Evolutionary conservation across 2,329 filamentous ascomycete genomes (phyloP).

Genomic region (Curvularia verruculosa): DNA sequence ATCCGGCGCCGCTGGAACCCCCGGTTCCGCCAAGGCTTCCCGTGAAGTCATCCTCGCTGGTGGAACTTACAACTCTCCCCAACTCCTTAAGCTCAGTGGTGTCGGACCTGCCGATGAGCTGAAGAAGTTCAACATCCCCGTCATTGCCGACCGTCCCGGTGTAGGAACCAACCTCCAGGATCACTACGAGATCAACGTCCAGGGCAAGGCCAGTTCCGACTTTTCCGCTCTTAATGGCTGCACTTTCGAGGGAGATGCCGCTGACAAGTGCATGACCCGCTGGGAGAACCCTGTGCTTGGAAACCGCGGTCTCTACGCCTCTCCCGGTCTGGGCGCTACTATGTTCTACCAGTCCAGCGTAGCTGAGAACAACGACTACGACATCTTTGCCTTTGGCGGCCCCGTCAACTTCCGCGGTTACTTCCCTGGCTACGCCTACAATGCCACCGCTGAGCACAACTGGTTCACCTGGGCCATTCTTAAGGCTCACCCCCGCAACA

Average conservation of each 20-base stretch:
- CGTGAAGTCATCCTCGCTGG: slow-evolving; percentile 43
- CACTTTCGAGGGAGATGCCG: slow-evolving; percentile 46
- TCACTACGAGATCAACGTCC: slow-evolving; percentile 60
- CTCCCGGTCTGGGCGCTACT: slow-evolving; percentile 60
- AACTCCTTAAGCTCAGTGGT: slow-evolving; percentile 69
- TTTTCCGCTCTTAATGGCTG: slow-evolving; percentile 49
- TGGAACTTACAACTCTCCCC: slow-evolving; percentile 68
- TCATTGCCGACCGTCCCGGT: slow-evolving; percentile 64
- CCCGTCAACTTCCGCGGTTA: slow-evolving; percentile 62
- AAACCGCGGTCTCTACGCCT: slow-evolving; percentile 55
- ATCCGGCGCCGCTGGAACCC: slow-evolving; percentile 41
- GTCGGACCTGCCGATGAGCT: slow-evolving; percentile 64
- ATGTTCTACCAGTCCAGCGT: slow-evolving; percentile 53
- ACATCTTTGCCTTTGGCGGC: slow-evolving; percentile 62
- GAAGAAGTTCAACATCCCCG: slow-evolving; percentile 58
- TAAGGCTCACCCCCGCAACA: slow-evolving; percentile 68
- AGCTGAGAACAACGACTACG: slow-evolving; percentile 57
- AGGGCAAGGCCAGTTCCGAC: slow-evolving; percentile 52
- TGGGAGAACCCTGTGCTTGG: slow-evolving; percentile 52
- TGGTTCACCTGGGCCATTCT: slow-evolving; percentile 60
- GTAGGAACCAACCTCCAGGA: slow-evolving; percentile 71
- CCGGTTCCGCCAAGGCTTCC: slow-evolving; percentile 44
- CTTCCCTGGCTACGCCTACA: slow-evolving; percentile 62
- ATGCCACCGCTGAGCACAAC: slow-evolving; percentile 57
- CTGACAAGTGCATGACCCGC: slow-evolving; percentile 56